These are phyloP conservation scores for Nyctanthes arbortristis DNA, from an alignment of 257 asterid genomes.

Conservation along the genomic window DNA sequence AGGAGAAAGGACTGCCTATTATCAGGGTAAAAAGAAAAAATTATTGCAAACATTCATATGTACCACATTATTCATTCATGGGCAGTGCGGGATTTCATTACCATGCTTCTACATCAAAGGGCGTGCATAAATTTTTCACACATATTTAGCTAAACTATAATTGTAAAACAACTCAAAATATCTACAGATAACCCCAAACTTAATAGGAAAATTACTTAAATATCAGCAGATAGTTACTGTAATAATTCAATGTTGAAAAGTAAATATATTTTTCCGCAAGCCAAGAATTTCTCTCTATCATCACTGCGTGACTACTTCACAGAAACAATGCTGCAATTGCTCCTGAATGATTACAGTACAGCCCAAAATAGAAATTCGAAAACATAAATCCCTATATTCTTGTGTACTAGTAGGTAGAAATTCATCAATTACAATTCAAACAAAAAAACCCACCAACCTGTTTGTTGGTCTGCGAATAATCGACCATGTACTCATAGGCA, in stretches of 20 bases:
- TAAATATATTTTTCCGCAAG: not conserved
- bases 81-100: not conserved
- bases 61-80: not conserved
- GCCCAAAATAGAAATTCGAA: not conserved
- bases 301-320: not conserved
- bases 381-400: not conserved
- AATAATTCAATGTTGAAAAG: not conserved
- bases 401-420: not conserved
- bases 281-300: not conserved
- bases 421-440: not conserved
- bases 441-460: constrained; percentile 46
- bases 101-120: not conserved
- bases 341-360: not conserved
- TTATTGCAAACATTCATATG: not conserved
- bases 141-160: not conserved
- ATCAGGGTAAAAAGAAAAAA: not conserved
- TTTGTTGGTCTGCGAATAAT: constrained; percentile 82
- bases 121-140: not conserved
- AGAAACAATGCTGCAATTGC: not conserved
- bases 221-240: not conserved
- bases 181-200: not conserved
- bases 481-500: constrained; percentile 98
- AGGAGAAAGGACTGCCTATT: not conserved
- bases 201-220: not conserved
- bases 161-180: not conserved